Evolutionary conservation across 371 early-diverging fungal genomes (phyloP), one percentile per base, ranked within the genome.

Genomic region (Apophysomyces variabilis): DNA sequence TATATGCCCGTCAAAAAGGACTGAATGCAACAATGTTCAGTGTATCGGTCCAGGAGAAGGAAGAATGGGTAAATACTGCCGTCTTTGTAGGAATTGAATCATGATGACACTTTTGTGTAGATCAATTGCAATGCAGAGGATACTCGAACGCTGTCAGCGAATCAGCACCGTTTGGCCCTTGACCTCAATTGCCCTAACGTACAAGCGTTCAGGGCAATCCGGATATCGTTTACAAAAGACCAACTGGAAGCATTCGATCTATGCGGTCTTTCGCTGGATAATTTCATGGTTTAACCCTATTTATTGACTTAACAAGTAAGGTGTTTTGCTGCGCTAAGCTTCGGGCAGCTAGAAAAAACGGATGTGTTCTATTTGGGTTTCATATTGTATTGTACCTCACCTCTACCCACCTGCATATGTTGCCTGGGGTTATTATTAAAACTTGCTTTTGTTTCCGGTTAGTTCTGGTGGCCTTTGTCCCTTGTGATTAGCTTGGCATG

Each of bases 1-100:
- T 84, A 3, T 64, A 73, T 63, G 54, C 54, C 21, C 54, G 54
- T 21, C 21, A 21, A 50, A 50, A 50, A 21, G 21, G 11, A 9
- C 21, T 50, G 21, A 50, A 50, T 21, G 54, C 54, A 50, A 4
- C 16, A 4, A 50, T 21, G 21, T 50, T 50, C 11, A 16, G 21
- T 4, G 54, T 50, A 21, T 50, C 54, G 21, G 54, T 50, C 9
- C 54, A 21, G 11, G 21, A 50, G n/a, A n/a, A 50, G n/a, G 21
- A 21, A 9, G 21, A 21, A 9, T 50, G 54, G 54, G 54, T 50
- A 50, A n/a, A 8, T 18, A 5, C n/a, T 26, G 16, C n/a, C 3
- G 35, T 57, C 58, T 26, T 13, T 45, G 36, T 35, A 32, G 43
- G n/a, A 35, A 50, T 43, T 43, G 37, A 58, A 58, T 39, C 8